These are phyloP conservation scores for Neurospora sp. DNA, from an alignment of 495 filamentous ascomycete genomes.

Conservation along the genomic window DNA sequence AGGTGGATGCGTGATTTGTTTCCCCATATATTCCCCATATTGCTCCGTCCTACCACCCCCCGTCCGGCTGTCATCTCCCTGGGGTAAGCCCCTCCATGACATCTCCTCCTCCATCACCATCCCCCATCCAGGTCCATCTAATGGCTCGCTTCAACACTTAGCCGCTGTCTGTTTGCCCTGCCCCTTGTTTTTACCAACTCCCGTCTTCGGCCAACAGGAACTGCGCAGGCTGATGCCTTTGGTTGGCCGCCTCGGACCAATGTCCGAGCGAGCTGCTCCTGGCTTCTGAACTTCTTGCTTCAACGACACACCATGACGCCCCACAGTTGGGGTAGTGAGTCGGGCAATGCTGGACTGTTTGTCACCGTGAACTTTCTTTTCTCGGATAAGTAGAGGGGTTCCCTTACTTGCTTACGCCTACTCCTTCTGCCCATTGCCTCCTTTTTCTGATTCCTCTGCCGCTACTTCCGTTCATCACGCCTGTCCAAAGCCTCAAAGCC, in stretches of 20 bases:
- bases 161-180: background rate
- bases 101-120: background rate
- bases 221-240: background rate
- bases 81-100: slow-evolving; percentile 1
- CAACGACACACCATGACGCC: background rate
- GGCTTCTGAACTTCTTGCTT: background rate
- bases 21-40: slow-evolving; percentile 24
- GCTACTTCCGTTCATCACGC: background rate
- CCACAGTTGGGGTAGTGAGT: background rate
- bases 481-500: slow-evolving; percentile 8
- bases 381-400: background rate
- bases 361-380: background rate
- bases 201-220: background rate
- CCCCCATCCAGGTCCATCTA: background rate
- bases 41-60: slow-evolving; percentile 19
- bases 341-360: background rate
- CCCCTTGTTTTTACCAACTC: background rate
- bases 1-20: slow-evolving; percentile 26
- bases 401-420: background rate
- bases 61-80: slow-evolving; percentile 4
- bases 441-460: background rate
- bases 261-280: slow-evolving; percentile 23
- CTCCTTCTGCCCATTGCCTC: background rate
- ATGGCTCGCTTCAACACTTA: background rate
- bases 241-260: slow-evolving; percentile 20